Conservation (phyloP, 2,329 filamentous ascomycete genomes). For the Penicillium freii region DNA sequence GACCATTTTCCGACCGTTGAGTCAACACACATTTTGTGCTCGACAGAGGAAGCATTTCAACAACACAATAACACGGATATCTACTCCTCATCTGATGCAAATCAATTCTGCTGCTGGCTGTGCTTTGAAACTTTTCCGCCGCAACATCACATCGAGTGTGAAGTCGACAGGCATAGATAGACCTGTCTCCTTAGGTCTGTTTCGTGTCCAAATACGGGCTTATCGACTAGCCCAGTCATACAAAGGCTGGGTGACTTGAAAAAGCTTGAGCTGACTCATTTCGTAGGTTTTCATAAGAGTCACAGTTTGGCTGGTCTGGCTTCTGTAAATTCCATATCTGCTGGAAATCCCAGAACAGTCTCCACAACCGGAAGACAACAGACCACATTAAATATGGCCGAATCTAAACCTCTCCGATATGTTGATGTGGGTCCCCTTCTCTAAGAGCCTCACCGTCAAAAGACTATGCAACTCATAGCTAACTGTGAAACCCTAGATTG, state of each 20-base stretch:
- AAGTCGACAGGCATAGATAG: conserved; percentile 8
- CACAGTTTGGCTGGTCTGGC: not conserved
- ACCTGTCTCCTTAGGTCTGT: conserved; percentile 1
- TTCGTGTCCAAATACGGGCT: not conserved
- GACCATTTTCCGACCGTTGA: conserved; percentile 9
- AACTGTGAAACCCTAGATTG: conserved; percentile 56
- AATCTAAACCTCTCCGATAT: conserved; percentile 43
- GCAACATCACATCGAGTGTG: conserved; percentile 11
- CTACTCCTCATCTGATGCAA: conserved; percentile 20
- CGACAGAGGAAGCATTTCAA: not conserved
- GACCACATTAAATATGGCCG: conserved; percentile 32
- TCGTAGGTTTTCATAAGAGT: not conserved
- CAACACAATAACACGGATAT: not conserved
- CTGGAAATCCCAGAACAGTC: conserved; percentile 8
- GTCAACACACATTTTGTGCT: conserved; percentile 18
- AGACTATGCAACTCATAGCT: conserved; percentile 7
- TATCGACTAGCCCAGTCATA: not conserved
- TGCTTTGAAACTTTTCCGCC: conserved; percentile 14
- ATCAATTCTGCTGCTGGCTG: conserved; percentile 8
- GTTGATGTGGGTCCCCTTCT: conserved; percentile 44
- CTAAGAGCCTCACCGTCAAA: not conserved
- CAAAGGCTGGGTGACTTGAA: not conserved
- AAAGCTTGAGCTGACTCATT: not conserved
- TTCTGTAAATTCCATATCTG: not conserved
- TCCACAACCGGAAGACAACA: conserved; percentile 11